Evolutionary conservation across 345 rosid species (phyloP), one percentile per base, ranked within the genome.

Genomic region (Populus nigra): DNA sequence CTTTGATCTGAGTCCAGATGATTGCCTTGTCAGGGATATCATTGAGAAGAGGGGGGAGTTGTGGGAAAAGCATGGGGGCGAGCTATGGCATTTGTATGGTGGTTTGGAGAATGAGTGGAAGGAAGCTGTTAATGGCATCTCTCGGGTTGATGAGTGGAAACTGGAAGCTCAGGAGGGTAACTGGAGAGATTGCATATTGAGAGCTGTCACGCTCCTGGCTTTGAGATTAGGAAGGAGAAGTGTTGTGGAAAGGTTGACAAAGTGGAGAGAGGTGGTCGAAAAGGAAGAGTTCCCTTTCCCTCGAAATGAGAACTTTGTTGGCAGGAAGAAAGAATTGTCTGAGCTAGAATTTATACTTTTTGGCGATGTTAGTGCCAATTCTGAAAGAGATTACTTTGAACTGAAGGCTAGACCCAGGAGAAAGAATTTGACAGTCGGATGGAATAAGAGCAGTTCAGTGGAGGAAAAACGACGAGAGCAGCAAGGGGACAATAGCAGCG

Each of bases 61-160:
- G 76, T 96, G 99, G 99, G 98, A 91, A 84, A 91, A 91, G 82
- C 88, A 91, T 36, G 98, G 97, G 45, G 99, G 98, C 8, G 97
- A 93, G 71, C 63, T 93, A 7, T 93, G 98, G 98, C 81, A 84
- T 86, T 77, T 86, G 36, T 96, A 93, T 38, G 97, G 96, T 35
- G 97, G 98, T 25, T 72, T 91, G 72, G 99, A 96, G 87, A 89
- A 87, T 81, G 99, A 96, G 69, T 96, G 99, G 98, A 96, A 79
- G 82, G 99, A 92, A 78, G 97, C 98, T 1, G 88, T 96, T 45
- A 85, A 85, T 38, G 87, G 94, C 76, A 84, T 96, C 31, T 85
- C 89, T 9, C 86, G 92, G 4, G 90, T 86, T 74, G 94, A 90
- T 84, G 98, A 96, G 27, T 90, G 97, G 95, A 93, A 94, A 83